Conservation (phyloP, 2,329 filamentous ascomycete genomes). For the Neofusicoccum ribis region DNA sequence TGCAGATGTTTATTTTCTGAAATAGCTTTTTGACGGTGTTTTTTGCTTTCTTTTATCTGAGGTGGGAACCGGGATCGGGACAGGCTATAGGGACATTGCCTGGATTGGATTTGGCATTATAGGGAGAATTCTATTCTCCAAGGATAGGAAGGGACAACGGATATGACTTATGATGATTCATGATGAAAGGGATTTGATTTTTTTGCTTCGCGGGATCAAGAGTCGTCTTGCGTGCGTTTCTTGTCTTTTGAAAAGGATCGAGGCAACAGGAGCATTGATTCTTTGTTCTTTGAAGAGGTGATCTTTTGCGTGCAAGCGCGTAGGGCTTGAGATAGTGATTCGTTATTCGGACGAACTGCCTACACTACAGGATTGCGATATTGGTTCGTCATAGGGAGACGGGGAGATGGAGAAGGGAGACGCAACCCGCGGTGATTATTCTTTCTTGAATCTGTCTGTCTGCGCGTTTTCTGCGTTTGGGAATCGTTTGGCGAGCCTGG, state of each 20-base stretch:
- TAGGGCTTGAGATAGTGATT: too few relatives aligned
- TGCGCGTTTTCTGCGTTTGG: too few relatives aligned
- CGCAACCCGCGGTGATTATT: too few relatives aligned
- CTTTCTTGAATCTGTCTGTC: too few relatives aligned
- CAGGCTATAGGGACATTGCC: background rate
- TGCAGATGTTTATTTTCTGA: background rate
- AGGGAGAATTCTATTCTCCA: background rate
- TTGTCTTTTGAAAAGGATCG: background rate
- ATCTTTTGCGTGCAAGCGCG: too few relatives aligned
- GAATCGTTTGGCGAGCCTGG: too few relatives aligned
- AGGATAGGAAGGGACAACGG: background rate
- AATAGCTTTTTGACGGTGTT: background rate
- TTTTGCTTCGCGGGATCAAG: background rate
- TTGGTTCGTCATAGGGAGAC: too few relatives aligned
- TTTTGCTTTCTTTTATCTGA: background rate
- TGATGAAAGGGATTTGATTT: constrained; percentile 2
- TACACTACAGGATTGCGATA: too few relatives aligned
- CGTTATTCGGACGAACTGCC: too few relatives aligned
- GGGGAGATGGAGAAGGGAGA: too few relatives aligned
- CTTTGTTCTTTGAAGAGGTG: too few relatives aligned
- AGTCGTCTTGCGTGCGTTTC: background rate
- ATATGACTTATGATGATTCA: constrained; percentile 10
- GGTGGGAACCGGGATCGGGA: background rate
- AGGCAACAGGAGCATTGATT: too few relatives aligned
- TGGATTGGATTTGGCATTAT: background rate